Conservation (phyloP, 129 eudicot genomes). For the Erigeron canadensis region DNA sequence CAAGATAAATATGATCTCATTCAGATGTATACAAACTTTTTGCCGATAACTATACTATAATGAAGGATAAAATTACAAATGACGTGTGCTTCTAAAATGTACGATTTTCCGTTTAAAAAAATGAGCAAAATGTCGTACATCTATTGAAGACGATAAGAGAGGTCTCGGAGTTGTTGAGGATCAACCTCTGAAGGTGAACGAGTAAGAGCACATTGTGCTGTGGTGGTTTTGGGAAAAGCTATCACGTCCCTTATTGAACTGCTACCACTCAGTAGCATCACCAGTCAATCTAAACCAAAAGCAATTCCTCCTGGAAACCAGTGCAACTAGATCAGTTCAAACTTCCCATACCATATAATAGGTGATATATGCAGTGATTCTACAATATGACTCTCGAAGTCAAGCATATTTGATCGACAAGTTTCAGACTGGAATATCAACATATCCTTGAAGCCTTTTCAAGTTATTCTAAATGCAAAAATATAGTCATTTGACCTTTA, state of each 20-base stretch:
- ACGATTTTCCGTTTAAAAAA: background rate
- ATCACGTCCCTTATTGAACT: constrained; percentile 89
- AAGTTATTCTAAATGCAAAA: background rate
- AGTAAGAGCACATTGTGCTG: constrained; percentile 95
- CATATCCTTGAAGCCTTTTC: background rate
- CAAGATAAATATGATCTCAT: background rate
- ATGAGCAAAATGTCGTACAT: background rate
- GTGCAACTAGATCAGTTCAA: background rate
- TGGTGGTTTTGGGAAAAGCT: constrained; percentile 94
- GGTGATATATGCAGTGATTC: background rate
- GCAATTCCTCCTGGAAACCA: constrained; percentile 84
- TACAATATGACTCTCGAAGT: constrained; percentile 1
- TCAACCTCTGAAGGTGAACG: constrained; percentile 95
- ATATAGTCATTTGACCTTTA: constrained; percentile 3
- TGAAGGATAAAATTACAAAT: constrained; percentile 2
- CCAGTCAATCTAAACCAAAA: constrained; percentile 87
- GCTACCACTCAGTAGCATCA: constrained; percentile 83
- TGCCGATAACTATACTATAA: background rate
- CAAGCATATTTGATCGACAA: background rate
- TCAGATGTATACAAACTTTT: background rate
- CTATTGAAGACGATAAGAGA: constrained; percentile 38
- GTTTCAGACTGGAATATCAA: background rate
- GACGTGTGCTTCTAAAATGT: background rate
- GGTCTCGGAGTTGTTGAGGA: constrained; percentile 83
- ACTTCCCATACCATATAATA: background rate